Percentiles rank a stretch among this genome's conserved stretches.
Evolutionary conservation across 805 yeast species (phyloP).

Genomic region (Ogataea glucozyma): DNA sequence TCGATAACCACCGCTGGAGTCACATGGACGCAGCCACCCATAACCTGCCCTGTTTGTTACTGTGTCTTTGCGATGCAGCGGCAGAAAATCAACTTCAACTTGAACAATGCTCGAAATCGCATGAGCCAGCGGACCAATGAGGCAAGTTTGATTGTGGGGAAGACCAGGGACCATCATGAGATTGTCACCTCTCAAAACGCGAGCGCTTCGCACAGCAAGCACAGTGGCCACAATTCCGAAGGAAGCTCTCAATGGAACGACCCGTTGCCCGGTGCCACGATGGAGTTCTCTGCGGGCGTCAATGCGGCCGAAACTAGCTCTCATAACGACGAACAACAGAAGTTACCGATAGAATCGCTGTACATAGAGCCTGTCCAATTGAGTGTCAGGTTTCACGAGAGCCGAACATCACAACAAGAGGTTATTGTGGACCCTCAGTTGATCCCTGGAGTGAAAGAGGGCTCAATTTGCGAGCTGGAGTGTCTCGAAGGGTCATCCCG

Average conservation of each 20-base stretch:
- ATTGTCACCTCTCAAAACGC: slow-evolving; percentile 18
- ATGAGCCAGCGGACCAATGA: slow-evolving; percentile 36
- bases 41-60: too few relatives aligned
- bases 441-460: slow-evolving; percentile 66
- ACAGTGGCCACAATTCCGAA: background rate
- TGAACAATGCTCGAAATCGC: slow-evolving; percentile 30
- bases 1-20: too few relatives aligned
- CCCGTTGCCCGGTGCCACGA: background rate
- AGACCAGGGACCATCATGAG: slow-evolving; percentile 21
- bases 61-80: slow-evolving; percentile 17
- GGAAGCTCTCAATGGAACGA: slow-evolving; percentile 1
- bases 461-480: slow-evolving; percentile 72
- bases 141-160: slow-evolving; percentile 36
- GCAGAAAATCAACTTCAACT: slow-evolving; percentile 30
- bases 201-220: slow-evolving; percentile 7
- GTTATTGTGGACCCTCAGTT: slow-evolving; percentile 62
- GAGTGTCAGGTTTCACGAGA: slow-evolving; percentile 66
- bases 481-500: slow-evolving; percentile 41
- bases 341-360: background rate
- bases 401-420: slow-evolving; percentile 53
- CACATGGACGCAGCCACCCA: too few relatives aligned
- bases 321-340: background rate
- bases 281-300: background rate
- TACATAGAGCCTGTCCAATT: slow-evolving; percentile 40
- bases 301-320: slow-evolving; percentile 2